Conservation (phyloP, 2,329 filamentous ascomycete species). For the Dactylellina leptospora region DNA sequence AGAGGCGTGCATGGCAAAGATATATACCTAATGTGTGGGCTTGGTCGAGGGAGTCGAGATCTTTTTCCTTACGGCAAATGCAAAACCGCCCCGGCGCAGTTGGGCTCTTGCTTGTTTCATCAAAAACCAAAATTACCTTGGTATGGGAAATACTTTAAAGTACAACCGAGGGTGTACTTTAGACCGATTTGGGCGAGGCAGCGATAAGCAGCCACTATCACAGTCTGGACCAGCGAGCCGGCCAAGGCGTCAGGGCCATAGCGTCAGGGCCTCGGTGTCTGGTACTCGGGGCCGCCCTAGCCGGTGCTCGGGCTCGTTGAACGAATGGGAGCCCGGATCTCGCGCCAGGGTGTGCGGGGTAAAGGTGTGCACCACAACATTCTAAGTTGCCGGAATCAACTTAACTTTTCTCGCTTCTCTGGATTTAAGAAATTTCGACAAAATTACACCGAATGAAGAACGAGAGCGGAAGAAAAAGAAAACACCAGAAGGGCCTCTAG, state of each 20-base stretch:
- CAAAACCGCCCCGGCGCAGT: constrained; percentile 10
- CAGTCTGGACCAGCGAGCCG: constrained; percentile 17
- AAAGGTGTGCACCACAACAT: neutral
- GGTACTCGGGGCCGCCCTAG: constrained; percentile 41
- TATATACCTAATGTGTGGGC: constrained; percentile 20
- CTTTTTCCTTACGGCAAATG: constrained; percentile 1
- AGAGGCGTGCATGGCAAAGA: constrained; percentile 21
- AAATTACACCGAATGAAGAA: neutral
- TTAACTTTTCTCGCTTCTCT: neutral
- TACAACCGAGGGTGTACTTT: constrained; percentile 17
- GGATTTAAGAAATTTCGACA: neutral
- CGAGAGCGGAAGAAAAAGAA: neutral
- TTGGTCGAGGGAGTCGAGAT: constrained; percentile 22
- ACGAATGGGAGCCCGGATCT: constrained; percentile 12
- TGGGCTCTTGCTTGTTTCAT: constrained; percentile 14
- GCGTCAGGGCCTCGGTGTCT: constrained; percentile 21
- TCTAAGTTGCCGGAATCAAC: neutral
- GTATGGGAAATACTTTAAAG: constrained; percentile 16
- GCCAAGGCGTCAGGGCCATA: constrained; percentile 16
- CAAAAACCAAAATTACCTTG: constrained; percentile 17
- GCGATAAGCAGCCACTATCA: constrained; percentile 41
- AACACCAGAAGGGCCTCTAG: constrained; percentile 6
- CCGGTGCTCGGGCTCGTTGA: constrained; percentile 33
- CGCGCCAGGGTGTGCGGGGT: constrained; percentile 30
- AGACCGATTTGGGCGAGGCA: constrained; percentile 7